Base-by-base conservation (phyloP, 306 rosid genomes). In the Biancaea sappan region DNA sequence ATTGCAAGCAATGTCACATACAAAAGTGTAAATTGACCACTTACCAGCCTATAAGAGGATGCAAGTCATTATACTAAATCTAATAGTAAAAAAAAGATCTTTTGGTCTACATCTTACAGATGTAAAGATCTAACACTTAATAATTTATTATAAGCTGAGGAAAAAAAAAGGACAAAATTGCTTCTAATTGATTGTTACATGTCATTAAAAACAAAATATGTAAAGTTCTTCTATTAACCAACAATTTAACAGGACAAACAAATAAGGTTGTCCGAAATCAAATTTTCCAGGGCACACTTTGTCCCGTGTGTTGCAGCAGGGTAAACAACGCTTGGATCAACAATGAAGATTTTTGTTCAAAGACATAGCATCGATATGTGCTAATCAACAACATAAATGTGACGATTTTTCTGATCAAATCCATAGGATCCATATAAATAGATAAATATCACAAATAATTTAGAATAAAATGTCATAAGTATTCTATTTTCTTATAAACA, bases 1-100 rank as follows among this genome's bases (percentile, higher is more conserved):
- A 50, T 47, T 8, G 57, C 65, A 69, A 68, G 73, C 77, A 38
- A 63, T 37, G 52, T 65, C 21, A 59, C 46, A 48, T 48, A 64
- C 66, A 69, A 72, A 66, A 7, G 35, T n/a, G 62, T 25, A 52
- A 44, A 7, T 6, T 54, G 41, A 38, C 16, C 44, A 60, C 26
- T 16, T 31, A 3, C 5, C 72, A 59, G 21, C 40, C 22, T 18
- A 58, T 54, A 15, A 28, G 18, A 28, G 46, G 21, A 44, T 24
- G 52, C 18, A 47, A 47, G 18, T 26, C 53, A 22, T 38, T 32
- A 72, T 6, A 44, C 65, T 34, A 19, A 32, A 68, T 19, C 67
- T 52, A 35, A 28, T 60, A 43, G 69, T 51, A 51, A 24, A 66
- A 66, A 38, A 4, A 15, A 66, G 37, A 56, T 74, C 41, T 15